Evolutionary conservation across 192 early-diverging fungal genomes (phyloP).

Genomic region (Entomortierella parvispora): DNA sequence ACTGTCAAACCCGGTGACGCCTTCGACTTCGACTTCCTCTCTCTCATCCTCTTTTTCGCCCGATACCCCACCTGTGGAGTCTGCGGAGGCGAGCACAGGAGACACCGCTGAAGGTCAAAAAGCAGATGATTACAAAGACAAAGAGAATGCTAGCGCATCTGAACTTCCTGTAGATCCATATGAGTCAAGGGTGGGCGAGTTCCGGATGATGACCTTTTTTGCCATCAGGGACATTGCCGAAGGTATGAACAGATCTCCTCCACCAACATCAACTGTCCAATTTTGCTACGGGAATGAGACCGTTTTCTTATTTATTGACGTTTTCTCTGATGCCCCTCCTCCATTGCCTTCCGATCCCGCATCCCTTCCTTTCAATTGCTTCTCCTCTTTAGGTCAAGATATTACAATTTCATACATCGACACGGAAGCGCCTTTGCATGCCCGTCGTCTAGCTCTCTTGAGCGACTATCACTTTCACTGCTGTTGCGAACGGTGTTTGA

Average conservation of each 20-base stretch:
- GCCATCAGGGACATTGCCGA: conserved; percentile 30
- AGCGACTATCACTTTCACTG: conserved; percentile 76
- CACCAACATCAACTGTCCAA: neutral
- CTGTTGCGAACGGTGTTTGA: conserved; percentile 63
- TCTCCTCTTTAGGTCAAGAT: conserved; percentile 51
- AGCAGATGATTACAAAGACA: too few species aligned
- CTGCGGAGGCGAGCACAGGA: too few species aligned
- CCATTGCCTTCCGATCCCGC: neutral
- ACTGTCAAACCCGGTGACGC: neutral
- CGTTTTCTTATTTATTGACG: neutral
- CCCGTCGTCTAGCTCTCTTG: conserved; percentile 60
- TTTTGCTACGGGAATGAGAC: neutral
- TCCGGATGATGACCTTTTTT: conserved; percentile 50
- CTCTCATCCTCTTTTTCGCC: neutral
- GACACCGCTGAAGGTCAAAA: conserved; percentile 19
- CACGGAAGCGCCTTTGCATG: conserved; percentile 63
- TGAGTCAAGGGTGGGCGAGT: conserved; percentile 13
- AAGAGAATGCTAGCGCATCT: too few species aligned
- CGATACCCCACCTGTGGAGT: neutral
- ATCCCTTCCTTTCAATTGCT: conserved; percentile 2
- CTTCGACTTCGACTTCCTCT: neutral
- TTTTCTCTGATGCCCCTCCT: neutral
- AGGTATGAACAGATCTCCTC: conserved; percentile 13
- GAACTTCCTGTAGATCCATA: conserved; percentile 12
- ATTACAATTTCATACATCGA: conserved; percentile 78